A percentile compares a stretch with the other conserved stretches of the same genome.
Evolutionary conservation across 495 filamentous ascomycete genomes (phyloP).

Genomic region (Emericellopsis terricola): DNA sequence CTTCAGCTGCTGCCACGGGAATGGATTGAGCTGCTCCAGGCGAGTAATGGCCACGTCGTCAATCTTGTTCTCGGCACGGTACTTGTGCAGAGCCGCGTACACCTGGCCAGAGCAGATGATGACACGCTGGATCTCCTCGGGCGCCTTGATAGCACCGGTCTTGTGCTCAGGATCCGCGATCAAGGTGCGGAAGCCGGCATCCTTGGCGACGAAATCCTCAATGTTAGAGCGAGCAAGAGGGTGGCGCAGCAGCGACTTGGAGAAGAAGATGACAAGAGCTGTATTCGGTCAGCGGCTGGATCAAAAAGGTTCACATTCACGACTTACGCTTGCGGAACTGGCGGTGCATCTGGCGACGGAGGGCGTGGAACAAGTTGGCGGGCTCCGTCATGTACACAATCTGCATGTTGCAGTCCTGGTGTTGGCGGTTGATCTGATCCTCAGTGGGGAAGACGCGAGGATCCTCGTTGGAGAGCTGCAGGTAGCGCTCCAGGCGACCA

Average conservation of each 20-base stretch:
- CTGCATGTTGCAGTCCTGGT: constrained; percentile 99
- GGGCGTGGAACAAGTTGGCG: constrained; percentile 87
- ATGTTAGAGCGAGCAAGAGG: constrained; percentile 75
- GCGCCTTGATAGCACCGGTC: constrained; percentile 49
- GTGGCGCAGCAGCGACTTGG: constrained; percentile 83
- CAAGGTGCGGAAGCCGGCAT: constrained; percentile 92
- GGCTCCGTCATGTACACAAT: constrained; percentile 87
- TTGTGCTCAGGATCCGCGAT: constrained; percentile 74
- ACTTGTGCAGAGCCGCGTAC: constrained; percentile 74
- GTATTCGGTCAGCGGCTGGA: constrained; percentile 17
- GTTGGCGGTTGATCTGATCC: constrained; percentile 87
- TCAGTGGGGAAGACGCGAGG: constrained; percentile 72
- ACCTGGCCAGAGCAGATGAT: constrained; percentile 92
- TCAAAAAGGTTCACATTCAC: background rate
- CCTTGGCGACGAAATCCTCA: constrained; percentile 63
- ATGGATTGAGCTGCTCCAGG: constrained; percentile 93
- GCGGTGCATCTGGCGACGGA: constrained; percentile 92
- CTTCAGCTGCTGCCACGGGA: constrained; percentile 92
- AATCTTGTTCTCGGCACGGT: constrained; percentile 68
- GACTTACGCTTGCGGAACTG: constrained; percentile 96
- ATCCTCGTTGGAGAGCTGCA: constrained; percentile 97
- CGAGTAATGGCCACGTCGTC: constrained; percentile 85
- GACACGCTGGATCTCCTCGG: constrained; percentile 80
- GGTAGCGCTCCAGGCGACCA: constrained; percentile 88
- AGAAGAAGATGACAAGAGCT: constrained; percentile 96